Percentiles rank a stretch among this genome's conserved stretches.
These are phyloP conservation scores for Russula sp. DNA, from an alignment of 768 basidiomycete species.

Conservation along the genomic window DNA sequence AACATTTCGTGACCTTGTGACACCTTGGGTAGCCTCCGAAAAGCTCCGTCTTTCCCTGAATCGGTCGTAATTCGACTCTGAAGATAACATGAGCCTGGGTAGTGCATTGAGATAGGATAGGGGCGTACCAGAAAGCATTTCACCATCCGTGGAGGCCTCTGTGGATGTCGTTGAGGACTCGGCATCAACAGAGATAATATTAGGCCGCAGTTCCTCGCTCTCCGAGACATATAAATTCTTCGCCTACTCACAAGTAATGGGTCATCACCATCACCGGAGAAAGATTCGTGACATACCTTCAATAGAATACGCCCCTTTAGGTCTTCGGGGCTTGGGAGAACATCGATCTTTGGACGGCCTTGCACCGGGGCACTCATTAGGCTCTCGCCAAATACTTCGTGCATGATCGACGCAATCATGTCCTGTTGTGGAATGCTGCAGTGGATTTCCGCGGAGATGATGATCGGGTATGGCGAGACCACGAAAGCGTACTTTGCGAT, in stretches of 20 bases:
- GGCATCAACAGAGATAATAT: conserved; percentile 30
- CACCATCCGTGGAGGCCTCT: conserved; percentile 29
- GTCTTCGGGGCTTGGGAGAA: conserved; percentile 78
- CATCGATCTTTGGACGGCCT: conserved; percentile 39
- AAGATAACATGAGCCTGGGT: conserved; percentile 12
- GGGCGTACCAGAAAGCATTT: conserved; percentile 20
- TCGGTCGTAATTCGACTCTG: conserved; percentile 9
- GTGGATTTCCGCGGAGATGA: conserved; percentile 91
- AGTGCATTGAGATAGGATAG: neutral
- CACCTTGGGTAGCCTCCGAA: conserved; percentile 34
- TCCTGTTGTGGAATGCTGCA: conserved; percentile 77
- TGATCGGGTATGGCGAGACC: conserved; percentile 83
- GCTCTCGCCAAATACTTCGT: conserved; percentile 47
- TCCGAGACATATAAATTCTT: conserved; percentile 65
- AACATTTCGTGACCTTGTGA: conserved; percentile 35
- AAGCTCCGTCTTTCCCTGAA: conserved; percentile 21
- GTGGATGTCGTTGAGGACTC: conserved; percentile 39
- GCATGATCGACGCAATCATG: conserved; percentile 67
- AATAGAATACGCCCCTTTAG: conserved; percentile 73
- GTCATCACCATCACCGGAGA: neutral
- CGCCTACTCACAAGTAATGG: conserved; percentile 36
- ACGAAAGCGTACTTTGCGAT: conserved; percentile 88
- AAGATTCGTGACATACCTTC: conserved; percentile 46
- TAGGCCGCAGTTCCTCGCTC: conserved; percentile 30
- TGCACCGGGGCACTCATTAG: conserved; percentile 45